A percentile compares a stretch with the other conserved stretches of the same genome.
These are phyloP conservation scores for Tolypocladium endophyticum DNA, from an alignment of 2,329 filamentous ascomycete genomes.

Conservation along the genomic window DNA sequence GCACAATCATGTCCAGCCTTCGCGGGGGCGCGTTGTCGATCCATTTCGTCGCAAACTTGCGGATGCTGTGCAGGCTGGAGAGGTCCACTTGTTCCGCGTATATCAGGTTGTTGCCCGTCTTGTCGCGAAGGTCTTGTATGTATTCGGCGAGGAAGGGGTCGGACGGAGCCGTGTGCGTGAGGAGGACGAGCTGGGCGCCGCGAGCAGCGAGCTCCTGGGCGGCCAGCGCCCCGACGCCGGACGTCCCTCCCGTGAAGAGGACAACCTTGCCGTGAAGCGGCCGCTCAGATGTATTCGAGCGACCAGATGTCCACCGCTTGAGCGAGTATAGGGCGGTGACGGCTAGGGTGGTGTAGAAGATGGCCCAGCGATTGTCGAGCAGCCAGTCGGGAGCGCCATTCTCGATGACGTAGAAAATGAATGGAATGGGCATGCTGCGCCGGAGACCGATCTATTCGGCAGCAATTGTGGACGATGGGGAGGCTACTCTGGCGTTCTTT, in stretches of 20 bases:
- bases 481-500: not conserved
- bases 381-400: slow-evolving; percentile 41
- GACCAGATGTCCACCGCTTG: slow-evolving; percentile 72
- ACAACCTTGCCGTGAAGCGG: slow-evolving; percentile 90
- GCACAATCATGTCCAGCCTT: slow-evolving; percentile 78
- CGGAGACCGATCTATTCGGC: not conserved
- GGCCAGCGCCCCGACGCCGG: slow-evolving; percentile 75
- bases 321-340: slow-evolving; percentile 30
- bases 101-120: slow-evolving; percentile 74
- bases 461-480: not conserved
- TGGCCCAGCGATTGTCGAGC: slow-evolving; percentile 29
- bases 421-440: slow-evolving; percentile 39
- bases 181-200: slow-evolving; percentile 82
- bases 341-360: slow-evolving; percentile 27
- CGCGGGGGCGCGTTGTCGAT: slow-evolving; percentile 89
- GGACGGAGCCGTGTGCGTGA: slow-evolving; percentile 70
- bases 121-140: slow-evolving; percentile 73
- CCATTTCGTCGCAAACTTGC: slow-evolving; percentile 93
- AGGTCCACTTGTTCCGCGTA: slow-evolving; percentile 95
- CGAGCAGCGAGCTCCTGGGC: slow-evolving; percentile 65
- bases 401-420: slow-evolving; percentile 33
- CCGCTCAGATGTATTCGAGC: slow-evolving; percentile 63
- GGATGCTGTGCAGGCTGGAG: slow-evolving; percentile 76
- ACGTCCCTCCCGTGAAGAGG: slow-evolving; percentile 89
- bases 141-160: slow-evolving; percentile 90